Conservation (phyloP, 331 rosid genomes). For the Phaseolus coccineus region DNA sequence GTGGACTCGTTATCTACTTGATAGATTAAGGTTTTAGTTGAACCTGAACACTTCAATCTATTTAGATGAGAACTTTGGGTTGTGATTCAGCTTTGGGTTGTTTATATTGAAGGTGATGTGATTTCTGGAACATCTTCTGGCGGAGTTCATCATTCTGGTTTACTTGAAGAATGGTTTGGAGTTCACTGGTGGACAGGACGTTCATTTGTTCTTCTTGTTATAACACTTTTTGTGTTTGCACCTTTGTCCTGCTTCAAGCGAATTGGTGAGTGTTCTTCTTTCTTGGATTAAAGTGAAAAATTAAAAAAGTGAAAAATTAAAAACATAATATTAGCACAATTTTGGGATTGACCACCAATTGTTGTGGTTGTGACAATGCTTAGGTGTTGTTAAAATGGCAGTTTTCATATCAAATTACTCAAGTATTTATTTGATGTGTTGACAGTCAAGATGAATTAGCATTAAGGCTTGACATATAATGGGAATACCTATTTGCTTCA, state of each 20-base stretch:
- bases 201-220: slow-evolving; percentile 60
- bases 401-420: not conserved
- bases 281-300: not conserved
- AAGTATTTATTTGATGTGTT: slow-evolving; percentile 7
- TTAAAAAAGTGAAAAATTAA: not conserved
- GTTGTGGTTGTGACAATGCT: slow-evolving; percentile 9
- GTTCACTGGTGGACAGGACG: slow-evolving; percentile 96
- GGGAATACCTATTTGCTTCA: not conserved
- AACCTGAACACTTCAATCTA: not conserved
- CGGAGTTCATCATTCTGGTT: slow-evolving; percentile 78
- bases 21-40: not conserved
- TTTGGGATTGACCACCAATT: slow-evolving; percentile 2
- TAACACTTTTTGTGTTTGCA: slow-evolving; percentile 71
- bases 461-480: slow-evolving; percentile 6
- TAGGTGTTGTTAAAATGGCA: not conserved
- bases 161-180: slow-evolving; percentile 98
- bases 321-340: not conserved
- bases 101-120: slow-evolving; percentile 79
- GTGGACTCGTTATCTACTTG: slow-evolving; percentile 12
- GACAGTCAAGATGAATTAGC: not conserved
- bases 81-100: slow-evolving; percentile 47
- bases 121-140: slow-evolving; percentile 87
- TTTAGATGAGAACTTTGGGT: slow-evolving; percentile 9
- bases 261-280: slow-evolving; percentile 63
- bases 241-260: slow-evolving; percentile 88